These are phyloP conservation scores for Epichloe elymi DNA, from an alignment of 2,329 filamentous ascomycete species.

Conservation along the genomic window DNA sequence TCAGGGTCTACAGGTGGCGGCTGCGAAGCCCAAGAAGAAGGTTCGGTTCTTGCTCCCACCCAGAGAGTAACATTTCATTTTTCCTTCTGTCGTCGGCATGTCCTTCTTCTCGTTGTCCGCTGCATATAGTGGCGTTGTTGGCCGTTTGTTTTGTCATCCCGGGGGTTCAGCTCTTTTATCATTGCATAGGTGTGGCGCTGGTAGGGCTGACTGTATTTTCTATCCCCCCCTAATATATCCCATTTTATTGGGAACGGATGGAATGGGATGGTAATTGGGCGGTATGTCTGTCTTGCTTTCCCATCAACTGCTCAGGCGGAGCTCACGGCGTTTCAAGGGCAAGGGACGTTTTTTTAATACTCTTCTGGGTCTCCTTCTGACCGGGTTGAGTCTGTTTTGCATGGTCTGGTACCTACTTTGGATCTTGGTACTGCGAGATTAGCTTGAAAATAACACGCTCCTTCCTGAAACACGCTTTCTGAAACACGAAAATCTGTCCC, in stretches of 20 bases:
- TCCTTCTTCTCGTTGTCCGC: slow-evolving; percentile 6
- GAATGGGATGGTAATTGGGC: not conserved
- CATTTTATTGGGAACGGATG: not conserved
- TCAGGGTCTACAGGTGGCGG: slow-evolving; percentile 17
- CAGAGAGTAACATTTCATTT: slow-evolving; percentile 17
- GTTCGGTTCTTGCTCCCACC: slow-evolving; percentile 41
- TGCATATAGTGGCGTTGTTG: slow-evolving; percentile 5
- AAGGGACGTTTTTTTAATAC: not conserved
- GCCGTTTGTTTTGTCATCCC: not conserved
- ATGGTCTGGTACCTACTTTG: slow-evolving; percentile 1
- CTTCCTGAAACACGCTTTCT: not conserved
- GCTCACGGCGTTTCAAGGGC: not conserved
- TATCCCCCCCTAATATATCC: not conserved
- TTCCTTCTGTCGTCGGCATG: not conserved
- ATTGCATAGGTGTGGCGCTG: slow-evolving; percentile 1
- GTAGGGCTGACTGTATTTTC: not conserved
- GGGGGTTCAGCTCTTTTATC: not conserved
- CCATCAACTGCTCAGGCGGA: not conserved
- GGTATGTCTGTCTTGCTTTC: not conserved
- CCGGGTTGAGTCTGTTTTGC: not conserved
- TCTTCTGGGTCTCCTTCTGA: not conserved
- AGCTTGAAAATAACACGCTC: not conserved
- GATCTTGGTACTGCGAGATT: not conserved
- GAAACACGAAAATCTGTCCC: not conserved
- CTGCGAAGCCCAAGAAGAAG: slow-evolving; percentile 40